Evolutionary conservation across 2,329 filamentous ascomycete species (phyloP), one percentile per base, ranked within the genome.

Genomic region (Xylariaceae sp.): DNA sequence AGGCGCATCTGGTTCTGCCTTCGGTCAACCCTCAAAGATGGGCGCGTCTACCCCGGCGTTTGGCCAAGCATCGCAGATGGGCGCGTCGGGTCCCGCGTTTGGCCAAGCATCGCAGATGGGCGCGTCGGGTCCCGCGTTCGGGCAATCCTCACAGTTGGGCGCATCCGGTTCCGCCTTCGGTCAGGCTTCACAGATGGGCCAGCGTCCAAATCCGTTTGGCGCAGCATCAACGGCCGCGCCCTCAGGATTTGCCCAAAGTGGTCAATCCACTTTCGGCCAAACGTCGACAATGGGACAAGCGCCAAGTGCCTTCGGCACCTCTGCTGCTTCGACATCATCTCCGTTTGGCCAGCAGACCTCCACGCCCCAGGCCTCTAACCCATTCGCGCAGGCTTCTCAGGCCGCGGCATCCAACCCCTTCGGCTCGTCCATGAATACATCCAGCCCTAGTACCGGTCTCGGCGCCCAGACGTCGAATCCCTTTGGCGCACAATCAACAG

Each of bases 31-130:
- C 7, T 72, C 62, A 44, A 30, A 61, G n/a, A 49, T 65, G 34
- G 63, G 65, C 44, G 45, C 47, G 2, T 50, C 58, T 8, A 52
- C 54, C 1, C 61, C 69, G 1, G 68, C 72, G 0, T 78, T 79
- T 60, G 76, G 77, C 1, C 77, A 80, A 57, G 73, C 78, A 30
- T 68, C 73, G 3, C 62, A 69, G 0, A 63, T 75, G 37, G 74
- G 74, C 4, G 60, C 62, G 2, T 30, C 55, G 8, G 66, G 63
- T 1, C 66, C 67, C 7, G 65, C 69, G 8, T 74, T 75, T 23
- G 72, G 73, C 1, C 67, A 71, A 39, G 54, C 71, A 4, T 69
- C 71, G 7, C 67, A 68, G 15, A 64, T 72, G 30, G 71, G 69
- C 3, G 35, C 68, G 48, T 57, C 66, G 60, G 62, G 63, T 30